Base-by-base conservation (phyloP, 2,329 filamentous ascomycete genomes). In the Rosellinia necatrix region DNA sequence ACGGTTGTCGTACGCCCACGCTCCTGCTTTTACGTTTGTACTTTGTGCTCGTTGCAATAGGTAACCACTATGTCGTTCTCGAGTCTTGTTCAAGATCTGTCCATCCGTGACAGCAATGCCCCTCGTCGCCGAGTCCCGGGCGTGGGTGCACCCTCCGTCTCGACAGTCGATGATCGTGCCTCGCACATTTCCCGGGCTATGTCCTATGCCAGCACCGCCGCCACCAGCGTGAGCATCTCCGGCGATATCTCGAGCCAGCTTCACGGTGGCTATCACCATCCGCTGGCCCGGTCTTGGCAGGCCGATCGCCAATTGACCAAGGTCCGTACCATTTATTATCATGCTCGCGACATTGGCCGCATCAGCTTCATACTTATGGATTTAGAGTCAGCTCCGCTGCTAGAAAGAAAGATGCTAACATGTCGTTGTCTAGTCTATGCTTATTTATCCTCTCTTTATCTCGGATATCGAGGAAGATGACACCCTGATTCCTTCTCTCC, bases 391-490 rank as follows among this genome's bases (percentile, higher is more conserved):
- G n/a, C n/a, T n/a, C n/a, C n/a, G 6, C 37, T 41, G 8, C 19
- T 22, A 6, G 17, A 44, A 24, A 10, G 27, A 17, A 34, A 13
- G n/a, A 42, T 35, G 22, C 55, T 63, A 35, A 63, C 60, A 35
- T 19, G 13, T 29, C 40, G 22, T 32, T 9, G 48, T 3, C 25
- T 68, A 96, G 91, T 94, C 92, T 32, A 97, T 97, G 94, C 88
- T 99, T 68, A 97, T 99, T 69, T 97, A 96, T 76, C 94, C 94
- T 10, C 83, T 99, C 64, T 99, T 99, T 78, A 85, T 99, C 63
- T 96, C 94, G 68, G 94, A 99, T 75, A 85, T 90, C 70, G 90
- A 93, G 30, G 91, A 97, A 69, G 93, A 97, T 77, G 90, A 97
- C 77, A 89, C 88, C 12, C 81, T 89, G 13, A 96, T 99, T 54